A percentile compares a stretch with the other conserved stretches of the same genome.
These are phyloP conservation scores for Cyberlindnera euphorbiae DNA, from an alignment of 805 yeast species.

Conservation along the genomic window DNA sequence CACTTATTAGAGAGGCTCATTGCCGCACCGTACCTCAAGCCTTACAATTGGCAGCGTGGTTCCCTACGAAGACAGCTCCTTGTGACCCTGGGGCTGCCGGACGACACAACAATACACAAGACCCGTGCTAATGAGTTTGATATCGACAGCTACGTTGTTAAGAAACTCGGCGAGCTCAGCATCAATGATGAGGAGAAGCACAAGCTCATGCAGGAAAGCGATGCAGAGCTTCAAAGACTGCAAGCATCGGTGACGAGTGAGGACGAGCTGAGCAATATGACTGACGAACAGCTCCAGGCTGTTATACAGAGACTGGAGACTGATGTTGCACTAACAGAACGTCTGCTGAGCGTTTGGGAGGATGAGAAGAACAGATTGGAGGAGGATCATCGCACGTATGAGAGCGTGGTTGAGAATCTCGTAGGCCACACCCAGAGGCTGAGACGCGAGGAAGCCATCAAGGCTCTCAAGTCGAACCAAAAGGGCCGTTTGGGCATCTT, in stretches of 20 bases:
- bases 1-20: conserved; percentile 44
- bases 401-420: conserved; percentile 81
- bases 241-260: conserved; percentile 12
- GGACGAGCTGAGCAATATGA: conserved; percentile 24
- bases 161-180: conserved; percentile 27
- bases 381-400: conserved; percentile 71
- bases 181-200: conserved; percentile 30
- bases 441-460: conserved; percentile 45
- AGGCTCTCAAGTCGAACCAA: conserved; percentile 28
- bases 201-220: conserved; percentile 22
- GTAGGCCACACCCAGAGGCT: conserved; percentile 87
- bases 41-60: conserved; percentile 67
- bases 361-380: conserved; percentile 42
- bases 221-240: conserved; percentile 18
- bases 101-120: conserved; percentile 53
- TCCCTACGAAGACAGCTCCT: conserved; percentile 59
- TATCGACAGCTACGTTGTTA: conserved; percentile 18
- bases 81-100: conserved; percentile 65
- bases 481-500: conserved; percentile 12
- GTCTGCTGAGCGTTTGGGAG: conserved; percentile 46
- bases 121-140: conserved; percentile 21
- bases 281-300: conserved; percentile 31
- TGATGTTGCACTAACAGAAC: conserved; percentile 35
- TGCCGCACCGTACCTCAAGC: conserved; percentile 43
- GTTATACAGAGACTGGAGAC: conserved; percentile 31